Evolutionary conservation across 2,329 filamentous ascomycete species (phyloP).

Genomic region (Karstenula rhodostoma): DNA sequence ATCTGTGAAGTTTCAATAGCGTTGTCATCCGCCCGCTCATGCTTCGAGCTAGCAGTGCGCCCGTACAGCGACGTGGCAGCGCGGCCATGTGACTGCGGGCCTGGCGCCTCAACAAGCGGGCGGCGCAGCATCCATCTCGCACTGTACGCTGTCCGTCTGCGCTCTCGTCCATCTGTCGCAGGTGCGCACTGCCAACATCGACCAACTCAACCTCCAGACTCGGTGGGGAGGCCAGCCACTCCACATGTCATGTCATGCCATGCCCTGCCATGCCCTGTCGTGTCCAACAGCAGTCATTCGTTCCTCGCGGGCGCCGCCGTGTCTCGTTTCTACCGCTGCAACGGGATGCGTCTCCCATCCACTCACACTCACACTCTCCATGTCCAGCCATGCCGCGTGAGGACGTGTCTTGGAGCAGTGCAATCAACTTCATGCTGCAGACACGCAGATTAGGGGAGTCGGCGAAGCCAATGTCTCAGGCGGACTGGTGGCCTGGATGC

Average conservation of each 20-base stretch:
- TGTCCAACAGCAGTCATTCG: background rate
- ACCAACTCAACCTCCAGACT: background rate
- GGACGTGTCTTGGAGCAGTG: background rate
- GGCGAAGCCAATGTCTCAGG: background rate
- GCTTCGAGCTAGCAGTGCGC: background rate
- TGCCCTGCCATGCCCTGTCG: background rate
- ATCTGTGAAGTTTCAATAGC: slow-evolving; percentile 8
- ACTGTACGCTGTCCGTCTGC: background rate
- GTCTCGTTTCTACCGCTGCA: background rate
- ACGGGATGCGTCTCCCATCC: no score
- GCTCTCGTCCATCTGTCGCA: background rate
- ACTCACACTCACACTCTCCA: no score
- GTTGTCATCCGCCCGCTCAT: slow-evolving; percentile 6
- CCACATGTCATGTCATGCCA: background rate
- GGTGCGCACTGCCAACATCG: background rate
- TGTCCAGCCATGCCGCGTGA: background rate
- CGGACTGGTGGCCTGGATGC: background rate
- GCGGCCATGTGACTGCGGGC: slow-evolving; percentile 1
- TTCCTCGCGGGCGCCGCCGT: background rate
- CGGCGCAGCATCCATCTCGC: background rate
- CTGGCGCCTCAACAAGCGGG: slow-evolving; percentile 8
- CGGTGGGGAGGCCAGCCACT: no score
- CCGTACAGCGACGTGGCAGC: slow-evolving; percentile 1
- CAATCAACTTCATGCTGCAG: background rate
- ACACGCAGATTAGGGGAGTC: background rate